phyloP scores from a whole-genome alignment of 2,329 filamentous ascomycete species.

The Coniochaeta prunicola region DNA sequence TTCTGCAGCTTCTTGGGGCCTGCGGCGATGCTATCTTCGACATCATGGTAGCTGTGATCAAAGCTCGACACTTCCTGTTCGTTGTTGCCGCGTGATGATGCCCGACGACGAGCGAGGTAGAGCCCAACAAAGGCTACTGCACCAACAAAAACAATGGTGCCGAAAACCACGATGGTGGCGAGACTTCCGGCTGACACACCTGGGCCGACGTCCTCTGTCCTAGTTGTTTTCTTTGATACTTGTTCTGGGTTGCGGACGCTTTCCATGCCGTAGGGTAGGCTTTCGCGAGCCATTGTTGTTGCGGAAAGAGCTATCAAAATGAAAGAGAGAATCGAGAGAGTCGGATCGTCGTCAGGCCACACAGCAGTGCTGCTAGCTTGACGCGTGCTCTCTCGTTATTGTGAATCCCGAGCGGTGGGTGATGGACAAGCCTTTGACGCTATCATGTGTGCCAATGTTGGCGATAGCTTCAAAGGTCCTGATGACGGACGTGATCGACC shows the following conservation, averaged over 20 bases:
- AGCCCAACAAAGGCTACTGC: background rate
- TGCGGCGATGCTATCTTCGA: background rate
- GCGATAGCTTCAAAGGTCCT: background rate
- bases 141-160: background rate
- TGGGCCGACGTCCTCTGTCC: background rate
- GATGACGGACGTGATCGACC: background rate
- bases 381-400: background rate
- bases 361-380: background rate
- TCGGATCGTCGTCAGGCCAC: background rate
- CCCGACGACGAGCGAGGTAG: background rate
- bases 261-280: background rate
- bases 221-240: background rate
- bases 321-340: background rate
- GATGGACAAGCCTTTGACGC: background rate
- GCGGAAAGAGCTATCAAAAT: background rate
- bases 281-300: background rate
- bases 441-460: background rate
- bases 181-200: background rate
- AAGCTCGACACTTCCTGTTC: background rate
- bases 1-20: conserved; percentile 1
- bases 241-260: background rate
- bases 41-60: background rate
- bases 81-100: background rate
- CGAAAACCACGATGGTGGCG: background rate
- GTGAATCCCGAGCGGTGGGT: background rate